Percentiles rank a stretch among this genome's conserved stretches.
These are phyloP conservation scores for Purpureocillium takamizusanense DNA, from an alignment of 2,329 filamentous ascomycete species.

Conservation along the genomic window DNA sequence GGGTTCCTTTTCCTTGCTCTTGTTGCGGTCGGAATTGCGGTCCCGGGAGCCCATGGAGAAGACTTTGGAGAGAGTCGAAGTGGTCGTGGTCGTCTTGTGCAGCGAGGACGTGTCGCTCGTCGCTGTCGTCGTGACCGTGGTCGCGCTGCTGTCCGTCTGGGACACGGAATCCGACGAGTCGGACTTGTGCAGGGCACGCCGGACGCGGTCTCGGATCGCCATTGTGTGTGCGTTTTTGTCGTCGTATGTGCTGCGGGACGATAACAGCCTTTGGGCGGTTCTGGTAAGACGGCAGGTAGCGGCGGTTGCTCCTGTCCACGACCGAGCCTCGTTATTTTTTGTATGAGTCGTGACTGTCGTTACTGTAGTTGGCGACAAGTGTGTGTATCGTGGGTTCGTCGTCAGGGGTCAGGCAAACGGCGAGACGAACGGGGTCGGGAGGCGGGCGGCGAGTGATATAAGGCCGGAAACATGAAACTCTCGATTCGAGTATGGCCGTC, in stretches of 20 bases:
- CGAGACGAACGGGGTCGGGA: too few relatives aligned
- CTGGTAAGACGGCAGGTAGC: too few relatives aligned
- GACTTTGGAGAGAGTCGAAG: conserved; percentile 19
- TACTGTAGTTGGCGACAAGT: too few relatives aligned
- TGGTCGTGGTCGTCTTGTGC: conserved; percentile 16
- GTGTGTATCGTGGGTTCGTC: too few relatives aligned
- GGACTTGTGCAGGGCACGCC: conserved; percentile 29
- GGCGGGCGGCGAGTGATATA: too few relatives aligned
- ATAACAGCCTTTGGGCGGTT: neutral
- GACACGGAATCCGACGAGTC: conserved; percentile 20
- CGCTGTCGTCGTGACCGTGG: conserved; percentile 15
- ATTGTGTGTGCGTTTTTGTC: conserved; percentile 15
- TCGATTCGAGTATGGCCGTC: too few relatives aligned
- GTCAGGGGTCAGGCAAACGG: too few relatives aligned
- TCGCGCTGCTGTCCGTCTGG: conserved; percentile 20
- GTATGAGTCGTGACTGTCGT: too few relatives aligned
- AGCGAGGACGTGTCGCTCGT: conserved; percentile 20
- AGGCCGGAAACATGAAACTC: too few relatives aligned
- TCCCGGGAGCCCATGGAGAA: conserved; percentile 20
- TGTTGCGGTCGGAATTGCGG: conserved; percentile 8
- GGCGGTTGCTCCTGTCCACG: too few relatives aligned
- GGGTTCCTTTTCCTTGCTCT: conserved; percentile 14
- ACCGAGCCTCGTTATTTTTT: too few relatives aligned
- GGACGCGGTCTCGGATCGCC: conserved; percentile 33
- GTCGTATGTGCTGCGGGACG: neutral